Conservation (phyloP, 768 basidiomycete genomes). For the Sistotremastrum suecicum region DNA sequence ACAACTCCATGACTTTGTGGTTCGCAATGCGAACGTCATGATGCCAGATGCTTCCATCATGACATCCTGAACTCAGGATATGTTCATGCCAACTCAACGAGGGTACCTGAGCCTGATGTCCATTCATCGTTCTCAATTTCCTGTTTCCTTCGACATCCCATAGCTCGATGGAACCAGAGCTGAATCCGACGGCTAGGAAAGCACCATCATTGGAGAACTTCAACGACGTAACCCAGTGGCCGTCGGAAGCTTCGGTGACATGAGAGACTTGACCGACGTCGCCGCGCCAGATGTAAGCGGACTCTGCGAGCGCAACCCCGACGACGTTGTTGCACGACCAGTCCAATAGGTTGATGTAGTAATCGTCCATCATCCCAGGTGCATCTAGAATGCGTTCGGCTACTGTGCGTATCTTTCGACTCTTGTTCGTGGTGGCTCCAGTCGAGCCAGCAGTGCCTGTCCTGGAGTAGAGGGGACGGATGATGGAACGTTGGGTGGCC, state of each 20-base stretch:
- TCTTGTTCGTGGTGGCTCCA: constrained; percentile 49
- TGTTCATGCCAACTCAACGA: constrained; percentile 81
- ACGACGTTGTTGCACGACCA: constrained; percentile 84
- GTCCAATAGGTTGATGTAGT: constrained; percentile 86
- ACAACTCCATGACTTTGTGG: constrained; percentile 82
- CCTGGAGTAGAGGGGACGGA: constrained; percentile 55
- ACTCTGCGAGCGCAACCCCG: constrained; percentile 77
- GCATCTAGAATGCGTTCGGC: constrained; percentile 94
- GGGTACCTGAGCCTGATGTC: constrained; percentile 75
- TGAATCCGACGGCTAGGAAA: constrained; percentile 71
- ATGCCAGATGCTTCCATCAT: constrained; percentile 92
- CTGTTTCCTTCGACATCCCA: constrained; percentile 77
- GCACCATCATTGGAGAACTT: constrained; percentile 71
- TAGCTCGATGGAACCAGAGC: constrained; percentile 80
- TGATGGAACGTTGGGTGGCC: constrained; percentile 63
- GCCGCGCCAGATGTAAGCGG: constrained; percentile 90
- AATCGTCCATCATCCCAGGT: constrained; percentile 87
- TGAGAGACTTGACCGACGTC: constrained; percentile 76
- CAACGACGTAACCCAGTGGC: constrained; percentile 60
- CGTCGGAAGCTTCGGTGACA: constrained; percentile 61
- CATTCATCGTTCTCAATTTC: constrained; percentile 82
- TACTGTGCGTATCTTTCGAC: constrained; percentile 70
- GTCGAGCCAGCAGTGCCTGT: constrained; percentile 53
- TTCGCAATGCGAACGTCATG: constrained; percentile 82
- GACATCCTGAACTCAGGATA: constrained; percentile 76